Conservation (phyloP, 495 filamentous ascomycete species). For the Penicillium taxi region DNA sequence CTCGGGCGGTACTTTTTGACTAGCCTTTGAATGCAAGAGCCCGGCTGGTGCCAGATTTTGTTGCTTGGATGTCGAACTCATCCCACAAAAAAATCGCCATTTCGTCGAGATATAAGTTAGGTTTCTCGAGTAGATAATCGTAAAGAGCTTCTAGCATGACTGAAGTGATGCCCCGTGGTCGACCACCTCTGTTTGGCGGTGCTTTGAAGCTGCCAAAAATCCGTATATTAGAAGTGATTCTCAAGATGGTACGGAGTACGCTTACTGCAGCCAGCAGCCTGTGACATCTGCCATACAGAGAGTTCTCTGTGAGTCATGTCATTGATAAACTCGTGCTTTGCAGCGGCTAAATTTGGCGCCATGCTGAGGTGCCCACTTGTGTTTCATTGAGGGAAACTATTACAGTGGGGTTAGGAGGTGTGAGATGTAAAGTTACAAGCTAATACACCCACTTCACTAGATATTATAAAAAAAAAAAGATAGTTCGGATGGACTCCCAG, state of each 20-base stretch:
- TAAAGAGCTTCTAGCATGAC: conserved; percentile 21
- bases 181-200: conserved; percentile 16
- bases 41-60: conserved; percentile 2
- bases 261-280: conserved; percentile 14
- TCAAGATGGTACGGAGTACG: conserved; percentile 18
- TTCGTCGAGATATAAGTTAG: conserved; percentile 18
- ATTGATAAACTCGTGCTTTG: conserved; percentile 9
- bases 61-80: conserved; percentile 4
- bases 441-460: no score
- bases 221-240: conserved; percentile 23
- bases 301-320: conserved; percentile 16
- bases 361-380: conserved; percentile 6
- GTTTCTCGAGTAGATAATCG: conserved; percentile 18
- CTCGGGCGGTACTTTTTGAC: no score
- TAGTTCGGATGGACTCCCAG: no score
- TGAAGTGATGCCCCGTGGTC: conserved; percentile 14
- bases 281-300: conserved; percentile 10
- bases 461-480: no score
- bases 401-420: no score
- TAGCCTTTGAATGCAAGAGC: neutral
- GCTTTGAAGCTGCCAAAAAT: conserved; percentile 22
- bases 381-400: no score
- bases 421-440: no score
- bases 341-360: conserved; percentile 11
- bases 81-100: conserved; percentile 17